These are phyloP conservation scores for Zizania latifolia DNA, from an alignment of 176 grass and related monocot species.

Conservation along the genomic window DNA sequence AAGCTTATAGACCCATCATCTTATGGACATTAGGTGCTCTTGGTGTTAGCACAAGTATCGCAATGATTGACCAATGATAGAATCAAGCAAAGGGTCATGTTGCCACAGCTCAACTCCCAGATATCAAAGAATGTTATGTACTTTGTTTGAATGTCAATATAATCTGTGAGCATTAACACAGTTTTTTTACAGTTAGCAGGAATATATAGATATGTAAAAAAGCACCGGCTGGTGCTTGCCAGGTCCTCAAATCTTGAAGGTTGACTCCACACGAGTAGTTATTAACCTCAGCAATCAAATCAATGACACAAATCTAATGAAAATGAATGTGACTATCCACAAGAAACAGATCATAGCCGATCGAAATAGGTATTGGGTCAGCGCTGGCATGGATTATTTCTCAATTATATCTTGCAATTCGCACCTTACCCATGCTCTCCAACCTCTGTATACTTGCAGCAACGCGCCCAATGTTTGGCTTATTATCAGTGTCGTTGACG, in stretches of 20 bases:
- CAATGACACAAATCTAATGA: constrained; percentile 41
- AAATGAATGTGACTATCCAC: constrained; percentile 36
- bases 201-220: constrained; percentile 31
- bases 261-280: constrained; percentile 30
- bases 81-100: too few relatives aligned
- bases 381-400: constrained; percentile 16
- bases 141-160: constrained; percentile 22
- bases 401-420: constrained; percentile 35
- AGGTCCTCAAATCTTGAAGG: constrained; percentile 26
- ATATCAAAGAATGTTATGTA: constrained; percentile 49
- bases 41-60: too few relatives aligned
- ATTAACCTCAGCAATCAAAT: constrained; percentile 48
- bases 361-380: constrained; percentile 23
- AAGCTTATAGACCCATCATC: too few relatives aligned
- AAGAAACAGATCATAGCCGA: constrained; percentile 26
- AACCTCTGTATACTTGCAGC: constrained; percentile 52
- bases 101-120: too few relatives aligned
- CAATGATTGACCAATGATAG: too few relatives aligned
- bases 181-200: constrained; percentile 40
- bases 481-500: constrained; percentile 11
- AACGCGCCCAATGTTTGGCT: constrained; percentile 46
- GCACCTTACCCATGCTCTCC: constrained; percentile 50
- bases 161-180: constrained; percentile 35
- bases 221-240: constrained; percentile 29
- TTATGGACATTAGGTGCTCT: too few relatives aligned